Base-by-base conservation (phyloP, 257 asterid species). In the Solanum neorickii region DNA sequence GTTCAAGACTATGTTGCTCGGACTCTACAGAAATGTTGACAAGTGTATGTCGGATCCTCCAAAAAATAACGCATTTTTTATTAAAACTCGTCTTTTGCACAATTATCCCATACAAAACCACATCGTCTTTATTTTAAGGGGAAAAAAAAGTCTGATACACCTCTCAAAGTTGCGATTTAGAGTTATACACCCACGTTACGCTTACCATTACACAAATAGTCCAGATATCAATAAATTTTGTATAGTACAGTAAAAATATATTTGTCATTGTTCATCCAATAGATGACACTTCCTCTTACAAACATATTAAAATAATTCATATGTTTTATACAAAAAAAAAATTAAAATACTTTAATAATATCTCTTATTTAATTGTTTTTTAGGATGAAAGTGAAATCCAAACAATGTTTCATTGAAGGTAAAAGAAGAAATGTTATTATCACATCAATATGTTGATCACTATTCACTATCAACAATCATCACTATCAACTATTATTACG, bases 101-200 rank as follows among this genome's bases (percentile, higher is more conserved):
- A 62, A 62, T 62, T 62, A 62, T 65, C 73, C 0, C 73, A 25
- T 65, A 65, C 73, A 12, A 12, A 65, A 65, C 18, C 37, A 66
- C 13, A 66, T 27, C 37, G 37, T 66, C 5, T 66, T 66, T 25
- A 6, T 25, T 65, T 25, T 4, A 18, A n/a, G 15, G 16, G 4
- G 27, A 25, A 0, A n/a, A 62, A 52, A 62, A 1, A 1, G 8
- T 10, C 0, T 62, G 9, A n/a, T 62, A 5, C n/a, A 11, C 70
- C 16, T 10, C 70, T 62, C 70, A n/a, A 62, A 12, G 20, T 47
- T 23, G 70, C 1, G 31, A 62, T 11, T n/a, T 65, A 65, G 7
- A 3, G 16, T 6, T 65, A 65, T 65, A n/a, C 29, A 5, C 18
- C 72, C 72, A 12, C 16, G 4, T 65, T 5, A 65, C 4, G 14